Base-by-base conservation (phyloP, 139 green algal species). In the Tetradesmus obliquus region DNA sequence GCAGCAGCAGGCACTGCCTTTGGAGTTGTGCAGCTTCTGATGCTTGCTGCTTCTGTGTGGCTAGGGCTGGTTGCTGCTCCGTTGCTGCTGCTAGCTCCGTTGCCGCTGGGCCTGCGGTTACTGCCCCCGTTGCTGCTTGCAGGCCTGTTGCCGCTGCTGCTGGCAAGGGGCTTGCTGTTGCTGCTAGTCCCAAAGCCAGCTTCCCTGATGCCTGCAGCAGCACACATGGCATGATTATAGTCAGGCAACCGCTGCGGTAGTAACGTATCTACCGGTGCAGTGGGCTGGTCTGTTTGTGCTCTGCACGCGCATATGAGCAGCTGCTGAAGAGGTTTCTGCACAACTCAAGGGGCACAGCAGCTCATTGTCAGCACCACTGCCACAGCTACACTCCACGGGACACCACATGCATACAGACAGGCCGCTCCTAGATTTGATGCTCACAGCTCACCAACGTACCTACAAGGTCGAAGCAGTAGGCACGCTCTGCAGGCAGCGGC, bases 391-490 rank as follows among this genome's bases (percentile, higher is more conserved):
- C 7, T 9, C n/a, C 66, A 24, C 2, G 5, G 17, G n/a, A 5
- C 66, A 76, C 1, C 7, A 71, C 60, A 19, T 71, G 60, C 10
- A 19, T 71, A 13, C 10, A 45, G 32, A 45, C 32, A 45, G 32
- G 32, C 32, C 32, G 32, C 32, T 45, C 32, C 32, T 45, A 45
- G 32, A 45, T 45, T 45, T 45, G 10, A 72, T 19, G 62, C 10
- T 22, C 66, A 76, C 15, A 76, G 5, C n/a, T 24, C 57, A 66
- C 57, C 57, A 53, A 53, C 20, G 66, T 84, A 55, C 86, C 86
- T 24, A 90, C 53, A 20, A 90, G 15, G 45, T 90, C 86, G 54
- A 90, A 83, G 19, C 53, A 69, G 7, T 24, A 51, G 45, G 71
- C 7, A 0, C 53, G 66, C 69, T 90, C 86, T n/a, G 17, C 86